Conservation (phyloP, 2,329 filamentous ascomycete species). For the Akanthomyces muscarius region DNA sequence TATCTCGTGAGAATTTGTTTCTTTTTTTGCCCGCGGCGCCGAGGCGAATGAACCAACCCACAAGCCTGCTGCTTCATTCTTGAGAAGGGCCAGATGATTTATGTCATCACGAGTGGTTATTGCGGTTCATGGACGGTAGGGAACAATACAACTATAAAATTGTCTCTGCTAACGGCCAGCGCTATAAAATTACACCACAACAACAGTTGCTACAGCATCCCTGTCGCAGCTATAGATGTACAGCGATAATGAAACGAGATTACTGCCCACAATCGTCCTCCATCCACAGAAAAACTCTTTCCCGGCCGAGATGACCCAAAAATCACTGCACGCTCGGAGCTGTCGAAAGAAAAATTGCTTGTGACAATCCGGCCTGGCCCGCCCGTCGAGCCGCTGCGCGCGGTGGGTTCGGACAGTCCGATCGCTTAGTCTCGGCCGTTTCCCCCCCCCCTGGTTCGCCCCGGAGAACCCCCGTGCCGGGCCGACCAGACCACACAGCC, state of each 20-base stretch:
- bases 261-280: not conserved
- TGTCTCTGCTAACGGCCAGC: too few species aligned
- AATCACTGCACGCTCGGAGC: not conserved
- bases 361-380: not conserved
- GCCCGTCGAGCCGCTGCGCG: not conserved
- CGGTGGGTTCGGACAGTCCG: not conserved
- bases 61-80: not conserved
- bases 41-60: not conserved
- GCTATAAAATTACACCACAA: too few species aligned
- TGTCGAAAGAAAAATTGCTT: not conserved
- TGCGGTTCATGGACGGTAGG: not conserved
- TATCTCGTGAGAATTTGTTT: not conserved
- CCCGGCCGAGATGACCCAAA: not conserved
- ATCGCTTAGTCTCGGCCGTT: conserved; percentile 11
- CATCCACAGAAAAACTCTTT: not conserved
- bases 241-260: not conserved
- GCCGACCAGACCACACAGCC: too few species aligned
- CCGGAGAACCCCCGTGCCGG: too few species aligned
- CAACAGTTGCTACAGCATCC: too few species aligned
- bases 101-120: not conserved
- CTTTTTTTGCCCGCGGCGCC: not conserved
- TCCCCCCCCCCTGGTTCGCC: too few species aligned
- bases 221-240: too few species aligned
- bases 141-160: too few species aligned
- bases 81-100: not conserved